Conservation (phyloP, 495 filamentous ascomycete genomes). For the Hypoxylon trugodes region DNA sequence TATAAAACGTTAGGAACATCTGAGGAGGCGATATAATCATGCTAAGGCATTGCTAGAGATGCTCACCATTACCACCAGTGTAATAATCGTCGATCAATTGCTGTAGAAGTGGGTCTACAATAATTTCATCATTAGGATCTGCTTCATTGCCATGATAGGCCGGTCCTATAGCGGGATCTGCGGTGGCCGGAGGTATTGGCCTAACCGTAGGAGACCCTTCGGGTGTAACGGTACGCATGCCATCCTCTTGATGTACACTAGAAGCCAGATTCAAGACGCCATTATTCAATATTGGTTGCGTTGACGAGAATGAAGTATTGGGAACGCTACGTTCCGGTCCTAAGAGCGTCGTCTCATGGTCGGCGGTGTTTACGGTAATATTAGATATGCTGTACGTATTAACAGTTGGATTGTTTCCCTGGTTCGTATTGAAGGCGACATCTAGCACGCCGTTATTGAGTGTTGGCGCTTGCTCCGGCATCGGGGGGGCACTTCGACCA, state of each 20-base stretch:
- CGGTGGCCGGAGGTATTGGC: background rate
- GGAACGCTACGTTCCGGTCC: background rate
- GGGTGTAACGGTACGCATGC: background rate
- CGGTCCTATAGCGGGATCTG: background rate
- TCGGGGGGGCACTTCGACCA: no score
- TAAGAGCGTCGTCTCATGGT: background rate
- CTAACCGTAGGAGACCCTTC: background rate
- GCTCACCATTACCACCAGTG: background rate
- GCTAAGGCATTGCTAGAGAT: background rate
- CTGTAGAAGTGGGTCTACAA: background rate
- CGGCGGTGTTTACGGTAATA: background rate
- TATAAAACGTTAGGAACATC: background rate
- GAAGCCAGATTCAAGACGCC: no score
- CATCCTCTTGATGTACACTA: background rate
- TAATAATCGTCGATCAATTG: no score
- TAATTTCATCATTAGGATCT: background rate
- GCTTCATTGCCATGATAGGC: background rate
- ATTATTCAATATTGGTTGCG: background rate
- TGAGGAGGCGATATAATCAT: background rate
- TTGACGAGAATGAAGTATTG: background rate
- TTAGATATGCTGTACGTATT: no score
- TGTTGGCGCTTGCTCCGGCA: no score
- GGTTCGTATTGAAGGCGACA: no score
- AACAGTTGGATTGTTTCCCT: no score
- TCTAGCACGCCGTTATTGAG: no score